phyloP scores from a whole-genome alignment of 495 filamentous ascomycete genomes.

The Aspergillus taichungensis region DNA sequence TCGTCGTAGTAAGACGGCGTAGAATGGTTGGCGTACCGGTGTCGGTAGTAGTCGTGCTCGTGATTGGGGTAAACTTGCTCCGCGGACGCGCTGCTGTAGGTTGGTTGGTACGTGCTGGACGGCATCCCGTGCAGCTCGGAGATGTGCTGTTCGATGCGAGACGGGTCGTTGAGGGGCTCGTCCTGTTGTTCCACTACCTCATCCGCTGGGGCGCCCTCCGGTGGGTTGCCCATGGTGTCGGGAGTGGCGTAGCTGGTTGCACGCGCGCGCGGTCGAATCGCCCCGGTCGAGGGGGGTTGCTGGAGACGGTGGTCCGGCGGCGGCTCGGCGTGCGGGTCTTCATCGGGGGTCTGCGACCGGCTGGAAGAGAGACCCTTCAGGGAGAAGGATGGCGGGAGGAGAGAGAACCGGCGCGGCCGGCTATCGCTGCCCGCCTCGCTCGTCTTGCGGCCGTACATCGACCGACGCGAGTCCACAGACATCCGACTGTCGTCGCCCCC shows the following conservation, averaged over 20 bases:
- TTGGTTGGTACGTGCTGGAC: conserved; percentile 21
- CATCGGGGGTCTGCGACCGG: conserved; percentile 34
- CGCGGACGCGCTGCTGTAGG: conserved; percentile 23
- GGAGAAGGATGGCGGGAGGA: conserved; percentile 71
- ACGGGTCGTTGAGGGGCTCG: conserved; percentile 31
- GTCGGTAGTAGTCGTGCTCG: conserved; percentile 27
- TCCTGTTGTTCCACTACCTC: conserved; percentile 19
- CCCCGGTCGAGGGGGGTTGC: conserved; percentile 29
- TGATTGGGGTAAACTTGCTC: conserved; percentile 26
- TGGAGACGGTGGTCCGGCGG: conserved; percentile 18
- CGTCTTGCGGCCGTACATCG: conserved; percentile 70
- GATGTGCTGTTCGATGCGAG: conserved; percentile 39
- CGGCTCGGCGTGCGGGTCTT: conserved; percentile 22
- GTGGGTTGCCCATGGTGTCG: conserved; percentile 24
- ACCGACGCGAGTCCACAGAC: conserved; percentile 75
- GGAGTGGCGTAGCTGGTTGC: conserved; percentile 31
- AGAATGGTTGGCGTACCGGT: conserved; percentile 29
- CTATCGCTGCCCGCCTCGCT: conserved; percentile 70
- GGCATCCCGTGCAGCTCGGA: conserved; percentile 30
- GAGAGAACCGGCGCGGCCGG: conserved; percentile 65
- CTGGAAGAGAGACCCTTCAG: conserved; percentile 42
- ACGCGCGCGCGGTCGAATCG: conserved; percentile 17
- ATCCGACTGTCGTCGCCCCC: conserved; percentile 51
- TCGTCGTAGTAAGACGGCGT: conserved; percentile 42
- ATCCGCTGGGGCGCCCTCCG: conserved; percentile 24